Conservation (phyloP, 1,139 yeast genomes). For the Pichia cactophila region DNA sequence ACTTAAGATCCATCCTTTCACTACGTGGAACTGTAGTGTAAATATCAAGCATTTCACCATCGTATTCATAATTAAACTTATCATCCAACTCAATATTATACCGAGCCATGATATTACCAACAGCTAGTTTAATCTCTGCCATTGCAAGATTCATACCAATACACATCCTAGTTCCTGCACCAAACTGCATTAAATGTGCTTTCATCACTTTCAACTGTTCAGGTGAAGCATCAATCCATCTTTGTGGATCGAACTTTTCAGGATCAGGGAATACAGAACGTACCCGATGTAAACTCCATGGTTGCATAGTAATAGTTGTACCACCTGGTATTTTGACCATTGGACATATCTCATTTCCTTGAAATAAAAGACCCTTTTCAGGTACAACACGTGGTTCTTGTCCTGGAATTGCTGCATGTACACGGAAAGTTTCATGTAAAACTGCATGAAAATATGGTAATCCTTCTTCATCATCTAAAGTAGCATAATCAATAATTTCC, state of each 20-base stretch:
- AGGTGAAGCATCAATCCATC: slow-evolving; percentile 43
- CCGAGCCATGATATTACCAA: slow-evolving; percentile 48
- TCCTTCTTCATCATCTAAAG: slow-evolving; percentile 34
- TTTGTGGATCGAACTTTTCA: slow-evolving; percentile 45
- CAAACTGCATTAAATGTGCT: slow-evolving; percentile 58
- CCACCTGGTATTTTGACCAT: slow-evolving; percentile 41
- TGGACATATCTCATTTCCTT: slow-evolving; percentile 23
- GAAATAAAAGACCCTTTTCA: slow-evolving; percentile 25
- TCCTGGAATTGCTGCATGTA: slow-evolving; percentile 70
- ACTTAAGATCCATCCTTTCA: slow-evolving; percentile 20
- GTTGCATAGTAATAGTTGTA: slow-evolving; percentile 56
- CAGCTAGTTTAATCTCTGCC: slow-evolving; percentile 55
- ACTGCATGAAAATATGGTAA: slow-evolving; percentile 53
- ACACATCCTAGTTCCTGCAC: slow-evolving; percentile 72
- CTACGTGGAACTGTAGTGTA: slow-evolving; percentile 33
- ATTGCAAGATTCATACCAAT: slow-evolving; percentile 63
- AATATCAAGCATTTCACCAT: slow-evolving; percentile 30
- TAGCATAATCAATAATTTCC: slow-evolving; percentile 18
- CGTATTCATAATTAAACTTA: slow-evolving; percentile 25
- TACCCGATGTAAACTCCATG: slow-evolving; percentile 56
- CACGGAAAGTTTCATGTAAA: slow-evolving; percentile 48
- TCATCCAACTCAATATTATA: slow-evolving; percentile 30
- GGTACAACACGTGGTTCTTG: slow-evolving; percentile 58
- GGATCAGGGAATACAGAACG: slow-evolving; percentile 44
- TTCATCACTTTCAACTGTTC: slow-evolving; percentile 40